phyloP scores from a whole-genome alignment of 1,284 basidiomycete genomes.

The Cryptococcus sp. region DNA sequence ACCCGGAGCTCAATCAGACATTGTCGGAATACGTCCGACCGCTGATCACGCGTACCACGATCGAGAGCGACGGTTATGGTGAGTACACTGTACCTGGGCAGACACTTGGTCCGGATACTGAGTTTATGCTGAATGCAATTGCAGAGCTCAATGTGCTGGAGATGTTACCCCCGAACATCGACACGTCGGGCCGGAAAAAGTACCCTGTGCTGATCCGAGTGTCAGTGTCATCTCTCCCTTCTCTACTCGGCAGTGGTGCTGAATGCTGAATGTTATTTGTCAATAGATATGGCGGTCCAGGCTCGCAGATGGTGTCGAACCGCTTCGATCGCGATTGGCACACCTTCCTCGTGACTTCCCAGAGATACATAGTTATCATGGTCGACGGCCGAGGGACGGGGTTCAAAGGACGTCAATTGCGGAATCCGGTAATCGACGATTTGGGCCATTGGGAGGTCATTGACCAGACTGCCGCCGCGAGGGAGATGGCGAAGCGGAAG shows the following conservation, averaged over 20 bases:
- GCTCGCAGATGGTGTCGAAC: slow-evolving; percentile 73
- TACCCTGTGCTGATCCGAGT: slow-evolving; percentile 90
- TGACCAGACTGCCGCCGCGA: slow-evolving; percentile 83
- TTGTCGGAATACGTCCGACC: slow-evolving; percentile 72
- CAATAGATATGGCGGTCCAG: slow-evolving; percentile 83
- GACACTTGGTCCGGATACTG: background rate
- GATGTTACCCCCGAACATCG: slow-evolving; percentile 86
- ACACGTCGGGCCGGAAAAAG: slow-evolving; percentile 84
- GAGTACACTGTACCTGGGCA: slow-evolving; percentile 21
- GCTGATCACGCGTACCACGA: slow-evolving; percentile 67
- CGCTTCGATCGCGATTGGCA: slow-evolving; percentile 78
- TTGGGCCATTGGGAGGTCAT: slow-evolving; percentile 81
- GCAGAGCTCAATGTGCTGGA: slow-evolving; percentile 83
- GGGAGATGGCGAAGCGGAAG: slow-evolving; percentile 49
- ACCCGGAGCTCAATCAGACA: slow-evolving; percentile 70
- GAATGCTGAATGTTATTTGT: slow-evolving; percentile 5
- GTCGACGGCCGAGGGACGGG: slow-evolving; percentile 96
- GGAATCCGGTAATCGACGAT: slow-evolving; percentile 81
- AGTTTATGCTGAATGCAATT: background rate
- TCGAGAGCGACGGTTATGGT: slow-evolving; percentile 80
- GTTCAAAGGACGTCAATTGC: slow-evolving; percentile 75
- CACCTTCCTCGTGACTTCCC: slow-evolving; percentile 75
- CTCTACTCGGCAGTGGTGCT: background rate
- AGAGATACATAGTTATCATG: slow-evolving; percentile 81
- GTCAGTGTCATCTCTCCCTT: slow-evolving; percentile 55